A percentile compares a stretch with the other conserved stretches of the same genome.
These are phyloP conservation scores for Penicillium longicatenatum DNA, from an alignment of 495 filamentous ascomycete genomes.

Conservation along the genomic window DNA sequence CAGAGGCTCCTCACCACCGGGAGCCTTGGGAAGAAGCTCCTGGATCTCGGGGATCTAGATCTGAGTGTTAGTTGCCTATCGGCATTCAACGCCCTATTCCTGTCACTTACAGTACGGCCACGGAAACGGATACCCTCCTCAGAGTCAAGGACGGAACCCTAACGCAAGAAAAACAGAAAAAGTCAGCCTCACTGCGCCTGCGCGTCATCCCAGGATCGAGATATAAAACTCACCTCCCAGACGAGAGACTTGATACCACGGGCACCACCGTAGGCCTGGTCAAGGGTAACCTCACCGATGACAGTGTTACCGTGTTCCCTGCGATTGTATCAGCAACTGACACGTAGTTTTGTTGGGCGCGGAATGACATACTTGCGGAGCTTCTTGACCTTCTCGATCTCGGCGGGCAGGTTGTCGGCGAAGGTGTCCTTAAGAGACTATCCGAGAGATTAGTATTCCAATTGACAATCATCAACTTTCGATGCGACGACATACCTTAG, in stretches of 20 bases:
- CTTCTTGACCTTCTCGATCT: conserved; percentile 99
- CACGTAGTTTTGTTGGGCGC: neutral
- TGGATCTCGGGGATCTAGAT: conserved; percentile 94
- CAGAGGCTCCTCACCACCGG: conserved; percentile 92
- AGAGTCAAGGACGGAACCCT: conserved; percentile 94
- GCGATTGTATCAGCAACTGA: conserved; percentile 26
- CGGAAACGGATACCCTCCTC: conserved; percentile 99
- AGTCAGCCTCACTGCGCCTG: neutral
- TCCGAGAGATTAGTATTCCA: conserved; percentile 24
- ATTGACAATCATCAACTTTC: conserved; percentile 11
- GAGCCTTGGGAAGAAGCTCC: conserved; percentile 92
- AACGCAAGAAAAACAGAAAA: conserved; percentile 10
- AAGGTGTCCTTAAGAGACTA: conserved; percentile 98
- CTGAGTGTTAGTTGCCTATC: conserved; percentile 8
- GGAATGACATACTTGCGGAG: conserved; percentile 75
- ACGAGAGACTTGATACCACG: conserved; percentile 98
- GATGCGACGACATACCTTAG: conserved; percentile 62
- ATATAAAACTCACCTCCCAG: conserved; percentile 69
- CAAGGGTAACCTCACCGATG: conserved; percentile 95
- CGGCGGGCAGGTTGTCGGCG: conserved; percentile 87
- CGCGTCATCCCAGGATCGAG: neutral
- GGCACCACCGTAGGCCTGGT: conserved; percentile 99
- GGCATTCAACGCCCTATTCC: neutral
- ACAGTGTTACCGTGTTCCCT: conserved; percentile 95
- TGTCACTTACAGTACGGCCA: conserved; percentile 76